These are phyloP conservation scores for Botryosphaeria dothidea DNA, from an alignment of 2,329 filamentous ascomycete species.

Conservation along the genomic window DNA sequence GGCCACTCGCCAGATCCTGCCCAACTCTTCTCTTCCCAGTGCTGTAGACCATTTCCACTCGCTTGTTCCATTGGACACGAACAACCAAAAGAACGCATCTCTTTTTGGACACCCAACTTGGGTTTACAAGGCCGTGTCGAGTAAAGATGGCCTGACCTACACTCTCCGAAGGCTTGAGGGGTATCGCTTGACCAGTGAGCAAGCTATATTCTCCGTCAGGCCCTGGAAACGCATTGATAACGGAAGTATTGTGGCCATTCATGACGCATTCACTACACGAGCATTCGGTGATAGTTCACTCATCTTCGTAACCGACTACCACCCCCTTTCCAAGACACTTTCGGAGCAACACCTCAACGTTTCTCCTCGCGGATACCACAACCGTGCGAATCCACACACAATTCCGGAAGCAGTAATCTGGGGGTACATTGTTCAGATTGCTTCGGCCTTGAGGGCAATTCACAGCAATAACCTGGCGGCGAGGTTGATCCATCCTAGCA, in stretches of 20 bases:
- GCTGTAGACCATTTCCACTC: constrained; percentile 87
- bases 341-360: constrained; percentile 72
- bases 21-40: constrained; percentile 73
- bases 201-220: constrained; percentile 81
- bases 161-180: constrained; percentile 84
- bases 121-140: constrained; percentile 92
- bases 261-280: constrained; percentile 90
- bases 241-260: constrained; percentile 78
- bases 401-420: constrained; percentile 66
- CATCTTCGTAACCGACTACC: constrained; percentile 91
- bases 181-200: constrained; percentile 84
- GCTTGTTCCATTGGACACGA: constrained; percentile 83
- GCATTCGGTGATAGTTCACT: constrained; percentile 94
- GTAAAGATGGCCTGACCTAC: constrained; percentile 86
- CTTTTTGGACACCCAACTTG: constrained; percentile 88
- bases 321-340: constrained; percentile 86
- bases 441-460: constrained; percentile 83
- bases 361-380: constrained; percentile 21
- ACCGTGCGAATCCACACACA: constrained; percentile 24
- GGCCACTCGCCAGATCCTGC: constrained; percentile 79
- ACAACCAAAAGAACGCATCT: constrained; percentile 72
- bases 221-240: constrained; percentile 86
- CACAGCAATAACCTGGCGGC: constrained; percentile 81
- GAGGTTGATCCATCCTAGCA: constrained; percentile 80
- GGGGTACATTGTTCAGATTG: constrained; percentile 90